Evolutionary conservation across 2,329 filamentous ascomycete species (phyloP), one percentile per base, ranked within the genome.

Genomic region (Diaporthe citri): DNA sequence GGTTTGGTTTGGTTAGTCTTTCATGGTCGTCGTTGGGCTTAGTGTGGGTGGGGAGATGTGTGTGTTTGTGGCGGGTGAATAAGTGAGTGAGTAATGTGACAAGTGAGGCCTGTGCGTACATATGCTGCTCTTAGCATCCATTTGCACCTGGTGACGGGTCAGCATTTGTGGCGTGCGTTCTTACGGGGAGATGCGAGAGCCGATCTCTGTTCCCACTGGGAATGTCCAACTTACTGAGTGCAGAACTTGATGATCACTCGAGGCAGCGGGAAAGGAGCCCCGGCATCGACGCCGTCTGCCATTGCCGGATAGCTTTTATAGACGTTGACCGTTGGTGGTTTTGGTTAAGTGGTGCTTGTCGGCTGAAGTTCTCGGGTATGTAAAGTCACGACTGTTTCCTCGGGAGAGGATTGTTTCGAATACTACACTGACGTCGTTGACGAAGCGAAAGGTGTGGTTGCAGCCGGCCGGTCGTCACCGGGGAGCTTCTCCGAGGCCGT

Each of bases 71-170:
- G 2, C 17, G 28, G 55, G 55, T n/a, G 25, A 22, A 28, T 34
- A 20, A 1, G 17, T 48, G 43, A 17, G 41, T 48, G 60, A n/a
- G 34, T 51, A 46, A 62, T n/a, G n/a, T n/a, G n/a, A 22, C 13
- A 4, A 67, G 57, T 62, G 59, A 59, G 46, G 22, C 84, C 90
- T 79, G 31, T 34, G 20, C 71, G 12, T 90, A 96, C 95, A 84
- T 97, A 97, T 78, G 95, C 94, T 48, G 95, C 95, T 76, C 95
- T 87, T 15, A 97, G 86, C 90, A 97, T 94, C 95, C 95, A 97
- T 86, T 94, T 94, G 85, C 95, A 98, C 85, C 75, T 98, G 28
- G n/a, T 15, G 17, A 62, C 28, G 5, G 22, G 64, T 75, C 15
- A 74, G 71, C 31, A 9, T 22, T 31, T 13, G 22, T 25, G 36